Conservation (phyloP, 352 stramenopile genomes). For the Pythium scleroteichum region DNA sequence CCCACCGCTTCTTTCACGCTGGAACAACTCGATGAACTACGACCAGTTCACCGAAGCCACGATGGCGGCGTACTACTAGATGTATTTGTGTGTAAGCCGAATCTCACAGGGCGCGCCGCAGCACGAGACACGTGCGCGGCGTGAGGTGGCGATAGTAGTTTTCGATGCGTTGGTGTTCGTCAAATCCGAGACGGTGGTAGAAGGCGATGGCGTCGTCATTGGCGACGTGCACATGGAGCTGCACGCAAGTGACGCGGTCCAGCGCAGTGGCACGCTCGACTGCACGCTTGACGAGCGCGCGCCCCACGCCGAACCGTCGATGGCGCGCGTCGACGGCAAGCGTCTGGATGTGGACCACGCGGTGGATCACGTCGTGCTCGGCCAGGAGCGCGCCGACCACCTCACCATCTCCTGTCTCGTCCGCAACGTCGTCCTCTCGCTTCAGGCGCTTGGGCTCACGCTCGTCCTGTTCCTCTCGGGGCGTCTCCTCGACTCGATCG, state of each 20-base stretch:
- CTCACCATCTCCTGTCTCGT: constrained; percentile 17
- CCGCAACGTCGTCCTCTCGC: constrained; percentile 7
- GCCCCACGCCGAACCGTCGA: constrained; percentile 27
- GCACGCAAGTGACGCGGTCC: constrained; percentile 23
- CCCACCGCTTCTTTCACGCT: constrained; percentile 84
- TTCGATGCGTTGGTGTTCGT: constrained; percentile 43
- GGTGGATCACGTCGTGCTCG: constrained; percentile 27
- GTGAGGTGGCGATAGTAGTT: constrained; percentile 69
- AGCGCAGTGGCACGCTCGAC: constrained; percentile 26
- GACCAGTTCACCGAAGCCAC: constrained; percentile 92
- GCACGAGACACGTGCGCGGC: constrained; percentile 49
- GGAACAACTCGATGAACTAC: constrained; percentile 88
- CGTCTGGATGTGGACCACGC: constrained; percentile 29
- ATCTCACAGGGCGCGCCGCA: constrained; percentile 5
- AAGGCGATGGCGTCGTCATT: constrained; percentile 68
- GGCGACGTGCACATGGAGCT: constrained; percentile 60
- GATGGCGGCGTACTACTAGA: constrained; percentile 90
- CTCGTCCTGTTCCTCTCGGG: constrained; percentile 1
- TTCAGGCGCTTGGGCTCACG: not conserved
- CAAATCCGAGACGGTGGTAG: constrained; percentile 55
- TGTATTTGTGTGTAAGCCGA: not conserved
- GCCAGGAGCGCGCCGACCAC: constrained; percentile 23
- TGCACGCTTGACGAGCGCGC: constrained; percentile 38
- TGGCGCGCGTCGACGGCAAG: constrained; percentile 22
- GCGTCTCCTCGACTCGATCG: not conserved